Conservation (phyloP, 1,284 basidiomycete species). For the Moesziomyces parantarcticus region DNA sequence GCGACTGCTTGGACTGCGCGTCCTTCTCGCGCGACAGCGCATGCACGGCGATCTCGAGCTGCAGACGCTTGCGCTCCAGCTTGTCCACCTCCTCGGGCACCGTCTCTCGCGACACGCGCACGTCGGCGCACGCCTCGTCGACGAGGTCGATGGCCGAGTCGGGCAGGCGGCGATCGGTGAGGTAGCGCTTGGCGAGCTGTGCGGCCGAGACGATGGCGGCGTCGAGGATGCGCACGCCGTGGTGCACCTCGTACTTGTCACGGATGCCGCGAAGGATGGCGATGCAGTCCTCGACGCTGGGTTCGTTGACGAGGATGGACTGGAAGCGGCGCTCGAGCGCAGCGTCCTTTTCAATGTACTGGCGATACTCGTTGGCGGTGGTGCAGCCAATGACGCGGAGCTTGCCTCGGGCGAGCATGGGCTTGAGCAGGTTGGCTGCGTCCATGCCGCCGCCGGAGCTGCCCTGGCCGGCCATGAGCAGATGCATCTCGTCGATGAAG, state of each 20-base stretch:
- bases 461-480: slow-evolving; percentile 65
- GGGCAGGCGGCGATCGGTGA: slow-evolving; percentile 70
- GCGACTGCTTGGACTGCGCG: slow-evolving; percentile 84
- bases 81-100: slow-evolving; percentile 94
- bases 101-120: slow-evolving; percentile 78
- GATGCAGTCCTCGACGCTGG: slow-evolving; percentile 88
- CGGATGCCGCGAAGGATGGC: slow-evolving; percentile 90
- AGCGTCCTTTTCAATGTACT: slow-evolving; percentile 88
- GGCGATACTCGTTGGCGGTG: slow-evolving; percentile 90
- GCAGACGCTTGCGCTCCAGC: slow-evolving; percentile 89
- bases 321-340: slow-evolving; percentile 92
- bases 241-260: slow-evolving; percentile 77
- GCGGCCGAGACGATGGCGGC: slow-evolving; percentile 89
- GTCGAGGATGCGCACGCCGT: slow-evolving; percentile 81
- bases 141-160: slow-evolving; percentile 68
- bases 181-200: slow-evolving; percentile 91
- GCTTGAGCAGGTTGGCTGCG: slow-evolving; percentile 67
- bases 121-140: slow-evolving; percentile 71
- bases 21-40: slow-evolving; percentile 87
- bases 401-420: slow-evolving; percentile 80
- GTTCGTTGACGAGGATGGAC: slow-evolving; percentile 93
- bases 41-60: slow-evolving; percentile 94
- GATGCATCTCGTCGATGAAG: slow-evolving; percentile 85
- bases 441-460: slow-evolving; percentile 62
- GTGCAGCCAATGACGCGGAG: slow-evolving; percentile 91